phyloP scores from a whole-genome alignment of 495 filamentous ascomycete genomes.

The Aspergillus panamensis region DNA sequence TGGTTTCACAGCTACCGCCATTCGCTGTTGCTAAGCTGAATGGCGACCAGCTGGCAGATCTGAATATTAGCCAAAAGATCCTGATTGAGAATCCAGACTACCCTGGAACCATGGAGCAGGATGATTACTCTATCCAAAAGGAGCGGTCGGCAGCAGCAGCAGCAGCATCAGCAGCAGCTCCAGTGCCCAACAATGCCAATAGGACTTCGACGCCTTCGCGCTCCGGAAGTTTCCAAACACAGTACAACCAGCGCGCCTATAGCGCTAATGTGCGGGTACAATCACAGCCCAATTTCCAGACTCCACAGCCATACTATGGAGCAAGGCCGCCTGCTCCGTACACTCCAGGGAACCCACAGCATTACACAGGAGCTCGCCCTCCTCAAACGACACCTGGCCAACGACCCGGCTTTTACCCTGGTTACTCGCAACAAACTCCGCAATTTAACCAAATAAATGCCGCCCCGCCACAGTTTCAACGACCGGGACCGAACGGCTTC shows the following conservation, averaged over 20 bases:
- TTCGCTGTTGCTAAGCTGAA: slow-evolving; percentile 83
- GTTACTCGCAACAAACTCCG: slow-evolving; percentile 35
- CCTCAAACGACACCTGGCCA: slow-evolving; percentile 42
- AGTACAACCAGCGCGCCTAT: slow-evolving; percentile 38
- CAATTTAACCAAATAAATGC: slow-evolving; percentile 39
- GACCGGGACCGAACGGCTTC: slow-evolving; percentile 43
- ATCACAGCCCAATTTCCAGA: slow-evolving; percentile 34
- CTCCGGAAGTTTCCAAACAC: slow-evolving; percentile 30
- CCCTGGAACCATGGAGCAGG: slow-evolving; percentile 81
- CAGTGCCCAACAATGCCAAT: slow-evolving; percentile 20
- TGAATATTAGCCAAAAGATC: slow-evolving; percentile 81
- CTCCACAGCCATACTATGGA: slow-evolving; percentile 40
- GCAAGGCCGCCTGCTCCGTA: slow-evolving; percentile 34
- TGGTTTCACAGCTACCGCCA: slow-evolving; percentile 75
- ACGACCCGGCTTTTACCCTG: slow-evolving; percentile 35
- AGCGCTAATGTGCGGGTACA: slow-evolving; percentile 31
- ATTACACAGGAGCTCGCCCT: slow-evolving; percentile 36
- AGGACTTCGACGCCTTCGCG: slow-evolving; percentile 36
- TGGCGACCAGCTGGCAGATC: slow-evolving; percentile 74
- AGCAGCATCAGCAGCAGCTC: slow-evolving; percentile 22
- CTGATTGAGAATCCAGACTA: slow-evolving; percentile 67
- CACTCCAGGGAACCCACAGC: slow-evolving; percentile 33
- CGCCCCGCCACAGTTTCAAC: slow-evolving; percentile 36
- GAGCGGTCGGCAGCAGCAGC: slow-evolving; percentile 33
- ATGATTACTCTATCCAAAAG: slow-evolving; percentile 54